A percentile compares a stretch with the other conserved stretches of the same genome.
Evolutionary conservation across 805 yeast genomes (phyloP).

Genomic region (Lipomyces sp.): DNA sequence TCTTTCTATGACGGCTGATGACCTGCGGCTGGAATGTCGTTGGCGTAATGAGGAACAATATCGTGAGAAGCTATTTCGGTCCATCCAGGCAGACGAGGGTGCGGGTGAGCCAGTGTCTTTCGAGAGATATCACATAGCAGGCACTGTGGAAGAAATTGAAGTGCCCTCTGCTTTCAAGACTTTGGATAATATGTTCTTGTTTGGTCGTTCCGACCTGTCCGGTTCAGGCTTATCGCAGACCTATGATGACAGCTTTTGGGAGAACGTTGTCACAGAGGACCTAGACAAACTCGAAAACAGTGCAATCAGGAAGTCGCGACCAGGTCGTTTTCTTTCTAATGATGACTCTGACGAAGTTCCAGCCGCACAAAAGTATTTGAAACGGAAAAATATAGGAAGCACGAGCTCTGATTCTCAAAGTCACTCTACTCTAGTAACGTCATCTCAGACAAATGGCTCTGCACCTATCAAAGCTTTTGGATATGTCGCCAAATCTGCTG

Average conservation of each 20-base stretch:
- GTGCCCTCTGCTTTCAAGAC: constrained; percentile 20
- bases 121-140: background rate
- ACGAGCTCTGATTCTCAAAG: constrained; percentile 19
- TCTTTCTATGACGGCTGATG: constrained; percentile 22
- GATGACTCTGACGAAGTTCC: constrained; percentile 96
- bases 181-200: constrained; percentile 15
- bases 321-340: constrained; percentile 45
- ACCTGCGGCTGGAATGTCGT: background rate
- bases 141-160: background rate
- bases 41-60: constrained; percentile 21
- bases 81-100: background rate
- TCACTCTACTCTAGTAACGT: background rate
- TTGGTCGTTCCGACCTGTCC: background rate
- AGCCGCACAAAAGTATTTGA: constrained; percentile 87
- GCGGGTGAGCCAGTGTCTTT: background rate
- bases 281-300: constrained; percentile 6
- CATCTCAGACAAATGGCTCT: background rate
- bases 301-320: constrained; percentile 44
- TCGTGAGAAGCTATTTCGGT: constrained; percentile 3
- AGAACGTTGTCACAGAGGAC: constrained; percentile 12
- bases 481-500: constrained; percentile 9
- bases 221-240: constrained; percentile 1
- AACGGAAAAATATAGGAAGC: constrained; percentile 20
- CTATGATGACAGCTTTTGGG: constrained; percentile 30
- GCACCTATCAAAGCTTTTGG: constrained; percentile 16